Evolutionary conservation across 2,329 filamentous ascomycete species (phyloP).

Genomic region (Alternaria triticina): DNA sequence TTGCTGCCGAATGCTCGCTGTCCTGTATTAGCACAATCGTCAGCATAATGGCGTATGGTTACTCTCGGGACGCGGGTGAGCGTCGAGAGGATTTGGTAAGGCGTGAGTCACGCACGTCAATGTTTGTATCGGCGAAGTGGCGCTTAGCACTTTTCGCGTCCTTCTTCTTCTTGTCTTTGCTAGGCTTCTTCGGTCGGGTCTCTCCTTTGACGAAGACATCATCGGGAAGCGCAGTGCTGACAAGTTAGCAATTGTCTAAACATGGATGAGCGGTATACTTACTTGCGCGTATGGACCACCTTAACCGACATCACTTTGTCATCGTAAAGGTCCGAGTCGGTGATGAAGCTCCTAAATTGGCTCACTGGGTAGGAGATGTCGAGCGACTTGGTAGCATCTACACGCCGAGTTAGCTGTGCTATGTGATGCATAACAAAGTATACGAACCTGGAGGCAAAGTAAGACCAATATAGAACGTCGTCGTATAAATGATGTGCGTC

Average conservation of each 20-base stretch:
- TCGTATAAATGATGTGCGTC: conserved; percentile 73
- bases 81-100: conserved; percentile 24
- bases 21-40: conserved; percentile 47
- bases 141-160: conserved; percentile 48
- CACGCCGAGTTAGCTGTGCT: conserved; percentile 10
- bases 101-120: conserved; percentile 53
- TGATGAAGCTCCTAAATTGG: conserved; percentile 85
- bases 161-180: conserved; percentile 50
- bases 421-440: neutral
- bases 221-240: conserved; percentile 82
- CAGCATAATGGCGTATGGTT: conserved; percentile 34
- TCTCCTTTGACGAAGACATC: conserved; percentile 89
- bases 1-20: conserved; percentile 41
- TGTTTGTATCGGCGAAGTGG: conserved; percentile 51
- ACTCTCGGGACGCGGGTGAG: conserved; percentile 23
- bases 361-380: conserved; percentile 83
- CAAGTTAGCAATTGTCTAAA: conserved; percentile 22
- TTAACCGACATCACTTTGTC: conserved; percentile 77
- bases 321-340: conserved; percentile 76
- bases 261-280: conserved; percentile 48
- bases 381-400: conserved; percentile 69
- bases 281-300: conserved; percentile 87
- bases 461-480: conserved; percentile 92
- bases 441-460: conserved; percentile 75
- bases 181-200: conserved; percentile 51